Evolutionary conservation across 208 protist species (phyloP), one percentile per base, ranked within the genome.

Genomic region (Acanthamoeba lenticulata): DNA sequence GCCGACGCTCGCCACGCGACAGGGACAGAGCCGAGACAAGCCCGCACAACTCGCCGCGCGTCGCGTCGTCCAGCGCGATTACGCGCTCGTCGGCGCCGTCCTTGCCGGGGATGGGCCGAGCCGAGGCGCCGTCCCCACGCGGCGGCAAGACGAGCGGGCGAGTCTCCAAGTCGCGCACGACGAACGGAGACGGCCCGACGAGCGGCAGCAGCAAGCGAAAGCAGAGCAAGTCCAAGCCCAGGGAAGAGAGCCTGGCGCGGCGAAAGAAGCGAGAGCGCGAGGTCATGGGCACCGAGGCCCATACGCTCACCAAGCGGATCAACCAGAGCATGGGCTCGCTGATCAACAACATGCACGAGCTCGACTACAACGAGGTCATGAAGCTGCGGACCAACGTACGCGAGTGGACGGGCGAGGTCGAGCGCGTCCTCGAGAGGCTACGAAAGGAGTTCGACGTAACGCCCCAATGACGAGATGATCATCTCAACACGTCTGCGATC

Each of bases 361-460:
- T 86, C n/a, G 77, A 86, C 27, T 86, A 86, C 77, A 24, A 44
- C 21, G 77, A 86, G 29, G 77, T 86, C 42, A 86, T 86, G 77
- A 86, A 86, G 77, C 44, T 86, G 77, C n/a, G 77, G 15, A 86
- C 40, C n/a, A 86, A 44, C 44, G 77, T 86, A 86, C 77, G 77
- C 44, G 77, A 86, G 29, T 86, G 77, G 77, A 86, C 77, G 42
- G 44, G 77, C 77, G 44, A 86, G 36, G 77, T 86, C 42, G 77
- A 86, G 2, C 77, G 77, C 6, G 77, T 86, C 0, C 7, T 86
- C 29, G 77, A 86, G 29, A 19, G 77, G 29, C 24, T 86, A 27
- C 44, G 77, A 32, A 86, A 86, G 13, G 77, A 86, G 77, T 86
- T 60, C 34, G 27, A 13, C 34, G 34, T 74, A 1, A 62, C 55